These are phyloP conservation scores for Monosporascus sp. DNA, from an alignment of 2,329 filamentous ascomycete genomes.

Conservation along the genomic window DNA sequence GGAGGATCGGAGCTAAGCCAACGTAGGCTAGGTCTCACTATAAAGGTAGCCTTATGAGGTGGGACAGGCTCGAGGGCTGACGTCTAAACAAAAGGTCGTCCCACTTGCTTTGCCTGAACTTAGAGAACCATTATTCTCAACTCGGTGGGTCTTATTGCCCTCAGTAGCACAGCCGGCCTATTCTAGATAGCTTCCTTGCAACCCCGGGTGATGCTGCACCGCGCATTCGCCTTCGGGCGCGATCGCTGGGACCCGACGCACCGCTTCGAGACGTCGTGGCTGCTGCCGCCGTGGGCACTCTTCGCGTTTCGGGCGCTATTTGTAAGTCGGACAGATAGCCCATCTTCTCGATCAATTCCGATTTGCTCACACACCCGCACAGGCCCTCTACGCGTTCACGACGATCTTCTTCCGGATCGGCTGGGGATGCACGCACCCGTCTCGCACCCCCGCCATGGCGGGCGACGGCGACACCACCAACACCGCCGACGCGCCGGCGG, in stretches of 20 bases:
- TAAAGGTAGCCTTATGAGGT: no score
- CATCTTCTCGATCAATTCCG: background rate
- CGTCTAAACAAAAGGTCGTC: no score
- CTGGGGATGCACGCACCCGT: conserved; percentile 52
- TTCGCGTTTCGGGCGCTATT: conserved; percentile 51
- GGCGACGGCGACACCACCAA: no score
- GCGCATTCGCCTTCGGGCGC: conserved; percentile 16
- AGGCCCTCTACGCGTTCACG: conserved; percentile 60
- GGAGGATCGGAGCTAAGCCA: no score
- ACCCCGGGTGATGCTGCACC: background rate
- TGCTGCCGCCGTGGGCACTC: conserved; percentile 61
- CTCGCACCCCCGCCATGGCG: conserved; percentile 9
- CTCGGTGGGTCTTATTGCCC: no score
- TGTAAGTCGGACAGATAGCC: conserved; percentile 30
- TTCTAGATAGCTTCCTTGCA: no score
- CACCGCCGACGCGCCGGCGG: conserved; percentile 31
- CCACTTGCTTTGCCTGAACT: no score
- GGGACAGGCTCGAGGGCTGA: no score
- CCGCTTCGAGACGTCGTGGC: conserved; percentile 76
- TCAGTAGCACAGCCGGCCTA: no score
- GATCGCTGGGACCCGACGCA: conserved; percentile 48
- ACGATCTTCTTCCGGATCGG: conserved; percentile 65
- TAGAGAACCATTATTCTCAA: no score
- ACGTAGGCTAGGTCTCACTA: no score
- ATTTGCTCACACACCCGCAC: background rate